A percentile compares a stretch with the other conserved stretches of the same genome.
Conservation (phyloP, 2,329 filamentous ascomycete genomes). For the Xylariaceae sp. region DNA sequence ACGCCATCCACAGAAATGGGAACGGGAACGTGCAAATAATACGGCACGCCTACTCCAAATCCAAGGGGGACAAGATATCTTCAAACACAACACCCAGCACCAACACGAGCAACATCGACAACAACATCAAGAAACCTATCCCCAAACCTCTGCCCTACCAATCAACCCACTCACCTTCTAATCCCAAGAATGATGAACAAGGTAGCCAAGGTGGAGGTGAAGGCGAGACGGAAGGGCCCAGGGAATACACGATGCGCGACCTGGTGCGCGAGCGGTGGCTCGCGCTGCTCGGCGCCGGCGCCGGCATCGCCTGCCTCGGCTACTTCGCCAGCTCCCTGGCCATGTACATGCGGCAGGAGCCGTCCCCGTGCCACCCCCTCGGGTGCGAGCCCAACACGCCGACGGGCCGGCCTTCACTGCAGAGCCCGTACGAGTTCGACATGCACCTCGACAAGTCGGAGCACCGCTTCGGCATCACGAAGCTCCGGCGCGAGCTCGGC, state of each 20-base stretch:
- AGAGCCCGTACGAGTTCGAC: constrained; percentile 53
- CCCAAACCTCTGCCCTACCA: constrained; percentile 24
- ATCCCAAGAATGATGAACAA: too few species aligned
- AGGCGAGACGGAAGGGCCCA: too few species aligned
- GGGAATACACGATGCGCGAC: constrained; percentile 18
- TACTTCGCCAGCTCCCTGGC: constrained; percentile 37
- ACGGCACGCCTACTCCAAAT: constrained; percentile 18
- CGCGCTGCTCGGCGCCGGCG: constrained; percentile 42
- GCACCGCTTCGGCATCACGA: constrained; percentile 49
- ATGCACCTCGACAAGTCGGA: constrained; percentile 52
- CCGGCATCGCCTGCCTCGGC: constrained; percentile 41
- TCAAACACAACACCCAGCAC: constrained; percentile 8
- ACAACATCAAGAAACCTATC: constrained; percentile 5
- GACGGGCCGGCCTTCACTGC: constrained; percentile 44
- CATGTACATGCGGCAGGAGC: constrained; percentile 22
- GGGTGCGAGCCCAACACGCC: constrained; percentile 35
- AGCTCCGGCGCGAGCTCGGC: constrained; percentile 45
- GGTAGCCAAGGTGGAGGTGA: too few species aligned
- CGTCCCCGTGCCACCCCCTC: constrained; percentile 24
- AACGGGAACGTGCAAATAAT: constrained; percentile 3
- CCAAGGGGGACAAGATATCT: not conserved
- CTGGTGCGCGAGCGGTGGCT: constrained; percentile 34
- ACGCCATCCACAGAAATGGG: not conserved
- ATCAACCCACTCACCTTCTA: constrained; percentile 10
- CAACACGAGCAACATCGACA: too few species aligned